Base-by-base conservation (phyloP, 495 filamentous ascomycete genomes). In the Penicillium dipodomyicola region DNA sequence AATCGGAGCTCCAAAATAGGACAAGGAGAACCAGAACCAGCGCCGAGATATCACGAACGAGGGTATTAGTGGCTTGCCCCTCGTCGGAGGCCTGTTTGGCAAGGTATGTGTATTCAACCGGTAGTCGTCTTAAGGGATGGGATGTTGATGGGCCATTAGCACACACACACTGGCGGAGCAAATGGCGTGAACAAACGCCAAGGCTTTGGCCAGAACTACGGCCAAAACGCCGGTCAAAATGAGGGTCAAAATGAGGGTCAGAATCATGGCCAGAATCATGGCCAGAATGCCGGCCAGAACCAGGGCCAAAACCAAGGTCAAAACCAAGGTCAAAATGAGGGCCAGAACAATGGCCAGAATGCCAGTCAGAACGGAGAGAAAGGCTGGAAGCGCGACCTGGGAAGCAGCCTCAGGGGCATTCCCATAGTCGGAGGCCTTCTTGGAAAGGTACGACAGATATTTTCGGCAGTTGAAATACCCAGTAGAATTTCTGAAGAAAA, bases 341-440 rank as follows among this genome's bases (percentile, higher is more conserved):
- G 30, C n/a, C 58, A 61, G 20, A 61, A 61, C 20, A 19, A 9
- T 4, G 49, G 39, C 9, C 53, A 56, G 30, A 39, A 50, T 25
- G 11, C 2, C 10, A 3, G 14, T 20, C 48, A 56, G 32, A 53
- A 52, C 22, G 37, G 14, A 5, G 49, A n/a, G 2, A 12, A 52
- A 46, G 41, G 48, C 42, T 22, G 30, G 20, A 52, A 52, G 41
- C 55, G 52, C 9, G 56, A 59, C 35, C 9, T 62, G 14, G 20
- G 10, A 14, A 19, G 57, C 30, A 40, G 44, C 15, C 54, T 65
- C 20, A 43, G 40, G 8, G 56, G 46, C 51, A 37, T 65, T 4
- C 63, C 63, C 7, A 37, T 65, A 8, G 42, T 65, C n/a, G 63
- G 63, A 5, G 35, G 23, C 4, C 46, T 63, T 0, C 23, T 65